phyloP scores from a whole-genome alignment of 2,329 filamentous ascomycete species.

The Mycosphaerella arachidis region DNA sequence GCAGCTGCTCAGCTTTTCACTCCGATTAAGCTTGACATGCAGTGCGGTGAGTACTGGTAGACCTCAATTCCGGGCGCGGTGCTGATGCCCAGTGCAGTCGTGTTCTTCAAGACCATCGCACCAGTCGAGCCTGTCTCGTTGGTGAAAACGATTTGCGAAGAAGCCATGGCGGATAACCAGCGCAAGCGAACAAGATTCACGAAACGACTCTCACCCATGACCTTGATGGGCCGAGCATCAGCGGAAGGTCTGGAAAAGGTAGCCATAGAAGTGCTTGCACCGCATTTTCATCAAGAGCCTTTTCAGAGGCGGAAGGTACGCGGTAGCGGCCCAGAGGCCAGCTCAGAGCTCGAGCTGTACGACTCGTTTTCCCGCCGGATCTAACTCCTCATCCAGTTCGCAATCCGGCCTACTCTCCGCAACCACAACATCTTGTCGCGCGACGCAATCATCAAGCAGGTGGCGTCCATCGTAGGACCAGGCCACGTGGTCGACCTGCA shows the following conservation, averaged over 20 bases:
- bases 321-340: slow-evolving; percentile 6
- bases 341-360: neutral
- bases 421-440: slow-evolving; percentile 67
- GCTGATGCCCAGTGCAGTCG: slow-evolving; percentile 36
- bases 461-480: slow-evolving; percentile 61
- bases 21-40: slow-evolving; percentile 51
- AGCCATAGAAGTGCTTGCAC: slow-evolving; percentile 57
- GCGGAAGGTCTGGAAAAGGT: slow-evolving; percentile 64
- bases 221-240: slow-evolving; percentile 60
- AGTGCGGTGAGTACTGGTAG: slow-evolving; percentile 44
- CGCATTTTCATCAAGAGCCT: slow-evolving; percentile 57
- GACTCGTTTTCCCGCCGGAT: neutral
- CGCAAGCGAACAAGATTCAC: slow-evolving; percentile 55
- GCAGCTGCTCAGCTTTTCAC: slow-evolving; percentile 48
- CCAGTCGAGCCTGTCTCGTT: slow-evolving; percentile 58
- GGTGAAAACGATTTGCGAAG: slow-evolving; percentile 55
- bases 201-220: slow-evolving; percentile 58
- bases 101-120: slow-evolving; percentile 54
- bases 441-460: slow-evolving; percentile 64
- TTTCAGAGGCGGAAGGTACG: slow-evolving; percentile 50
- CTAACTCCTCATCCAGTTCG: slow-evolving; percentile 55
- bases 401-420: slow-evolving; percentile 74
- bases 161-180: slow-evolving; percentile 48
- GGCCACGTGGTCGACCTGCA: slow-evolving; percentile 73
- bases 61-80: neutral